Evolutionary conservation across 495 filamentous ascomycete genomes (phyloP), one percentile per base, ranked within the genome.

Genomic region (Aspergillus taichungensis): DNA sequence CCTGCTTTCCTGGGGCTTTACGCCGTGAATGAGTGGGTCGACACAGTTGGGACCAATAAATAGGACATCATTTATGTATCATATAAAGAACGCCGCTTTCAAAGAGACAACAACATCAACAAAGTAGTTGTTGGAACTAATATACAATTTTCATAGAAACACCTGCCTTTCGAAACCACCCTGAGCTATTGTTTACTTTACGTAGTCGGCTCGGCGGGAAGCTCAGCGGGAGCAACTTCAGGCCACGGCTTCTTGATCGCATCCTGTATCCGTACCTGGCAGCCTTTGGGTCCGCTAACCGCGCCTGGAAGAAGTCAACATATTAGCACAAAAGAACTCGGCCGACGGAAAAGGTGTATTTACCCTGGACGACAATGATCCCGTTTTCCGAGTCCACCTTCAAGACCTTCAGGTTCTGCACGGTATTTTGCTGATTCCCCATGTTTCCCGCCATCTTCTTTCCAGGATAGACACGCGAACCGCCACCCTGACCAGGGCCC

Each of bases 401-500:
- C 56, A 98, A 66, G 42, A 98, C 81, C 66, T 85, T 86, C 51
- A 95, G 64, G 61, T 94, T 94, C 73, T 96, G 89, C 12, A 87
- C 71, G 32, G 92, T 98, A 35, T 87, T 84, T 51, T 79, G 78
- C 62, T 90, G 73, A 45, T 82, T 82, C 18, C 92, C 92, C 92
- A 98, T 96, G 36, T 87, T 77, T 45, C 92, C 92, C 13, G 92
- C 79, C 92, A 98, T 98, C 66, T 86, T 87, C 80, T 98, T 98
- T 40, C 92, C 92, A 0, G 92, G 92, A 47, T 84, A 77, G 34
- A 98, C 92, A 54, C 92, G 74, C 35, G 87, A 92, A 62, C 92
- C 92, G 61, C 85, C 80, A 51, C 92, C 92, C 64, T 98, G 92
- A 55, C 82, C 82, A 32, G 82, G 86, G 51, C 92, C 92, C 9